Base-by-base conservation (phyloP, 768 basidiomycete species). In the Collybia sp. region DNA sequence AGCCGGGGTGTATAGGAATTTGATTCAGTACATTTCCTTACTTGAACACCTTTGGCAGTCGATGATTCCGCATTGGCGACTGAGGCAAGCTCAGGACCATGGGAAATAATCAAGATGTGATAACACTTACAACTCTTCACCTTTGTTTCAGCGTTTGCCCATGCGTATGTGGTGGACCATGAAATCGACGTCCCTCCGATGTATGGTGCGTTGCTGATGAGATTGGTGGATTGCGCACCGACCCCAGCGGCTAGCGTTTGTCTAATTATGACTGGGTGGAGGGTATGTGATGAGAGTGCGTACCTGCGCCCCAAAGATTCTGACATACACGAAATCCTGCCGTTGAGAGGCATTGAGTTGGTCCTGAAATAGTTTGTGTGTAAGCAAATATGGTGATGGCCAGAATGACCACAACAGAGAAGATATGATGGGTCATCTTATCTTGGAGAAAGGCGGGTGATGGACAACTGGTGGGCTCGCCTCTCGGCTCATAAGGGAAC, bases 121-220 rank as follows among this genome's bases (percentile, higher is more conserved):
- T 11, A 12, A 37, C 20, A 58, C 73, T 46, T 43, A 79, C 78
- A 80, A 61, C 73, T 76, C 65, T 82, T 82, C 43, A 80, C 79
- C 43, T 64, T 65, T 52, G 77, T 77, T 31, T 66, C 61, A 40
- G 58, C 66, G 53, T 75, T 70, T 12, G 71, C 68, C 79, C 79
- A 80, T 13, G 61, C 74, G 56, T 69, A 80, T 42, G 63, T 67
- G 16, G 79, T 80, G 19, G 68, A 65, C 80, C 80, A 82, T 1
- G 77, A 65, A 30, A 79, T 68, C 17, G 53, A 58, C 47, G 67
- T 64, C 25, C 25, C 25, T 25, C 25, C 25, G 8, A 25, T 25
- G 8, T 25, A 25, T 8, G 3, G 25, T 18, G 63, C 61, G 6
- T 67, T 48, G 45, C 60, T 65, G 40, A 67, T 53, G 40, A 80